These are phyloP conservation scores for Marasmius sp. DNA, from an alignment of 1,284 basidiomycete species.

Conservation along the genomic window DNA sequence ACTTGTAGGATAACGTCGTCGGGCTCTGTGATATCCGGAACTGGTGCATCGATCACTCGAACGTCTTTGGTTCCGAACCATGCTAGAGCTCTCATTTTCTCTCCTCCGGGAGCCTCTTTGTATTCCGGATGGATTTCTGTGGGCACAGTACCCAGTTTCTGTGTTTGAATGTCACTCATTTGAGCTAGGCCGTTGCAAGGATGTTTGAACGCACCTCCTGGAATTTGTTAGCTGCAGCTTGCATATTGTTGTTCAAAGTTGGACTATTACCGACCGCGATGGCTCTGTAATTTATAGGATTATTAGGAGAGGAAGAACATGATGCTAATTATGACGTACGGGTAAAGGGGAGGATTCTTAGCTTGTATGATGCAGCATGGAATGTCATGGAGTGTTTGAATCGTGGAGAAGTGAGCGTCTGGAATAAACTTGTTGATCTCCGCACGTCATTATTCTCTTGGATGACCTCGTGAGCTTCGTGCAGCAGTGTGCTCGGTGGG, in stretches of 20 bases:
- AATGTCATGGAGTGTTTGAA: not conserved
- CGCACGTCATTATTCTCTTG: too few species aligned
- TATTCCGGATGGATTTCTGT: constrained; percentile 47
- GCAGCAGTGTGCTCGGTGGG: too few species aligned
- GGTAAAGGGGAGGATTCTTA: too few species aligned
- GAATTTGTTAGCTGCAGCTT: constrained; percentile 35
- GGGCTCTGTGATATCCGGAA: constrained; percentile 68
- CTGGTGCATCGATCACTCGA: constrained; percentile 56
- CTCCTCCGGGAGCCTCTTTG: constrained; percentile 48
- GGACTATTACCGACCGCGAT: not conserved
- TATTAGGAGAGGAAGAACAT: not conserved
- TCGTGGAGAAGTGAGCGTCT: not conserved
- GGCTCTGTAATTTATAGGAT: not conserved
- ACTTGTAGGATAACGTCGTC: constrained; percentile 69
- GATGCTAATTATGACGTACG: not conserved
- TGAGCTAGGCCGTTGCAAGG: not conserved
- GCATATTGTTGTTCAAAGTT: constrained; percentile 27
- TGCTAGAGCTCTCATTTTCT: constrained; percentile 67
- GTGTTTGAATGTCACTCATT: not conserved
- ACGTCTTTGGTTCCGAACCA: constrained; percentile 66
- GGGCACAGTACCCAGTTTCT: constrained; percentile 44
- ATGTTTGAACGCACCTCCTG: constrained; percentile 33
- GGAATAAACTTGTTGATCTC: too few species aligned
- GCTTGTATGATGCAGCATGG: not conserved
- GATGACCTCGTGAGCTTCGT: too few species aligned